Percentiles rank a stretch among this genome's conserved stretches.
Evolutionary conservation across 2,329 filamentous ascomycete genomes (phyloP).

Genomic region (Penicillium sp.): DNA sequence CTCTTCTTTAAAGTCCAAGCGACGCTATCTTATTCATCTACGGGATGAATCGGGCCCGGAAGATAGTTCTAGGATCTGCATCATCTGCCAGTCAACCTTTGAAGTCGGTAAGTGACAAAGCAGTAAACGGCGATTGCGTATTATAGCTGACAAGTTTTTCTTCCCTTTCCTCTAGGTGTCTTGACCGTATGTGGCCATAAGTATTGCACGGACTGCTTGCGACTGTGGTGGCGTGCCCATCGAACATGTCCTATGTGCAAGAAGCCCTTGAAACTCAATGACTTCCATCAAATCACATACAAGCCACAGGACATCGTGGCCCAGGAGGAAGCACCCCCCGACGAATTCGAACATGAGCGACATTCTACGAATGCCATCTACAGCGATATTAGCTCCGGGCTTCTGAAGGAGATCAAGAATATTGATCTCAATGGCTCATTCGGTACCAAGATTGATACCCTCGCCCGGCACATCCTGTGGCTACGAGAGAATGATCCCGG

Average conservation of each 20-base stretch:
- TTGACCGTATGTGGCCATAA: slow-evolving; percentile 81
- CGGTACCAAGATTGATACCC: slow-evolving; percentile 83
- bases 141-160: slow-evolving; percentile 3
- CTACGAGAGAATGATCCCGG: slow-evolving; percentile 77
- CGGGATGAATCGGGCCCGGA: slow-evolving; percentile 59
- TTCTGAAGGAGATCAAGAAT: slow-evolving; percentile 73
- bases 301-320: slow-evolving; percentile 70
- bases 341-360: slow-evolving; percentile 29
- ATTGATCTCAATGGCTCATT: slow-evolving; percentile 71
- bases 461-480: slow-evolving; percentile 78
- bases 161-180: slow-evolving; percentile 27
- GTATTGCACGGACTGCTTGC: slow-evolving; percentile 85
- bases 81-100: slow-evolving; percentile 78
- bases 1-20: slow-evolving; percentile 63
- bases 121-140: neutral
- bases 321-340: slow-evolving; percentile 49
- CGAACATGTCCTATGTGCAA: slow-evolving; percentile 84
- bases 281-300: slow-evolving; percentile 80
- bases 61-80: slow-evolving; percentile 63
- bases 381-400: slow-evolving; percentile 65
- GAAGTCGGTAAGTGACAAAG: slow-evolving; percentile 64
- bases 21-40: slow-evolving; percentile 66
- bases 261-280: slow-evolving; percentile 56
- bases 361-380: slow-evolving; percentile 59
- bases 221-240: slow-evolving; percentile 69